A percentile compares a stretch with the other conserved stretches of the same genome.
phyloP scores from a whole-genome alignment of 345 rosid genomes.

The Populus pruinosa region DNA sequence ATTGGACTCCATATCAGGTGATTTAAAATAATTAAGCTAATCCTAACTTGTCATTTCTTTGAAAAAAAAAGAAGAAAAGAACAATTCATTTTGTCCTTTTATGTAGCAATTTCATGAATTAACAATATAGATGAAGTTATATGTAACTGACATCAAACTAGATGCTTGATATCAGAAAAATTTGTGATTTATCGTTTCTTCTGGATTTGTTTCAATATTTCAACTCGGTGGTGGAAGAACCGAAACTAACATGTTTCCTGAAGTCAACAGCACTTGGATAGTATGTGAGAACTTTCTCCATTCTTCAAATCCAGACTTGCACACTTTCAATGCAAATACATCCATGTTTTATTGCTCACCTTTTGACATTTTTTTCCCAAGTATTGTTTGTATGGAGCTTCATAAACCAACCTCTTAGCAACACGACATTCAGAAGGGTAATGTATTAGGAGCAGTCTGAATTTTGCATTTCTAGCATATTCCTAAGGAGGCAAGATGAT shows the following conservation, averaged over 20 bases:
- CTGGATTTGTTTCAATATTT: constrained; percentile 11
- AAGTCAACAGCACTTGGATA: constrained; percentile 93
- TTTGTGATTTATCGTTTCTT: constrained; percentile 5
- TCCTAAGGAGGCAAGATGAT: not conserved
- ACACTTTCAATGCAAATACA: not conserved
- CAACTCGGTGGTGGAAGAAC: constrained; percentile 53
- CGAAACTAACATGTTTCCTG: constrained; percentile 82
- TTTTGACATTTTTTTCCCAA: not conserved
- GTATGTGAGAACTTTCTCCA: constrained; percentile 44
- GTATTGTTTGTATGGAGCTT: not conserved
- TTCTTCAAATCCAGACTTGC: not conserved
- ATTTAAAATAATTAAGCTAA: constrained; percentile 12
- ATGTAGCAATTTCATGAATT: not conserved
- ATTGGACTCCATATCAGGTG: constrained; percentile 91
- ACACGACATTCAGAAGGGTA: not conserved
- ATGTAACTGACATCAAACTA: not conserved
- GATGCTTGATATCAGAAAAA: not conserved
- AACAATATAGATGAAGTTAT: not conserved
- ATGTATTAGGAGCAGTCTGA: not conserved
- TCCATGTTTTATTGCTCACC: not conserved
- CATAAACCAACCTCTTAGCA: not conserved
- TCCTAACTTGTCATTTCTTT: not conserved
- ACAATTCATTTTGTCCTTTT: not conserved
- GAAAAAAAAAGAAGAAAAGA: not conserved
- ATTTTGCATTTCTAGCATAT: not conserved